These are phyloP conservation scores for Melaleuca alternifolia DNA, from an alignment of 345 rosid genomes.

Conservation along the genomic window DNA sequence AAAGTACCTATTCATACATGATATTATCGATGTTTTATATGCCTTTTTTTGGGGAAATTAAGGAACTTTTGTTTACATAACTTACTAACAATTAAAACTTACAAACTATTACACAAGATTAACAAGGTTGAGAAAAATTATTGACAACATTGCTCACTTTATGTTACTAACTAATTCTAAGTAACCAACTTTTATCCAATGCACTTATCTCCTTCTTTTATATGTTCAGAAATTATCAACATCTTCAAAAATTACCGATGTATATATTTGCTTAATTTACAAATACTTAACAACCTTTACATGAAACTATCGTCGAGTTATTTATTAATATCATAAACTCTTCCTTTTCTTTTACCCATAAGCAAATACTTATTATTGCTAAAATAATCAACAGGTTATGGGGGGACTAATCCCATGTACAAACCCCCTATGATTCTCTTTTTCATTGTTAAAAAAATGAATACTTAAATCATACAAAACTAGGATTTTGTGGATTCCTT, in stretches of 20 bases:
- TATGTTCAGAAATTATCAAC: background rate
- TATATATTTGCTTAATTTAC: background rate
- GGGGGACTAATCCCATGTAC: background rate
- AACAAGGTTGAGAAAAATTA: background rate
- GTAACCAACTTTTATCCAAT: background rate
- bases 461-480: background rate
- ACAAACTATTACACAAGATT: background rate
- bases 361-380: background rate
- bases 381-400: background rate
- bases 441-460: background rate
- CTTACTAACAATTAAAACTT: background rate
- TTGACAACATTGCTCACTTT: background rate
- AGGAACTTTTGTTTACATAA: background rate
- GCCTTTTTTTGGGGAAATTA: background rate
- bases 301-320: background rate
- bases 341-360: background rate
- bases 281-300: background rate
- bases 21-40: too few species aligned
- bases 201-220: background rate
- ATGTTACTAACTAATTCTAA: background rate
- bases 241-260: background rate
- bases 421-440: background rate
- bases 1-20: too few species aligned
- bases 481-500: background rate
- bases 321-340: background rate